These are phyloP conservation scores for Rubia peregrina DNA, from an alignment of 305 asterid species.

Conservation along the genomic window DNA sequence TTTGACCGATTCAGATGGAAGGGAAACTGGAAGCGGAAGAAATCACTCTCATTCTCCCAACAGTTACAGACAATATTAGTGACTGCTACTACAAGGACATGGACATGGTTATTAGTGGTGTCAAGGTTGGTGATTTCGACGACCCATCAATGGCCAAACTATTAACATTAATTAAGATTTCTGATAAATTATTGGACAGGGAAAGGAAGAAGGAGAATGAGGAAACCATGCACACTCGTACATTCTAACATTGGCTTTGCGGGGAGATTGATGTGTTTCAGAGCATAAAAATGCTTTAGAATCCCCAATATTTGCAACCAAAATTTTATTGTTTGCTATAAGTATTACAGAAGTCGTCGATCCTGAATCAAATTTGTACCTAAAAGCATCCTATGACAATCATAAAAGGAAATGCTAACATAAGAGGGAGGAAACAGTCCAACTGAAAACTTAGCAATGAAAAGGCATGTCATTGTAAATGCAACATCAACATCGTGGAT, in stretches of 20 bases:
- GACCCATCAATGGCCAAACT: too few species aligned
- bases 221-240: neutral
- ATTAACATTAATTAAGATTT: neutral
- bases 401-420: slow-evolving; percentile 24
- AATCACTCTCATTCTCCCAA: too few species aligned
- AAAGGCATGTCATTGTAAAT: slow-evolving; percentile 50
- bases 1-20: too few species aligned
- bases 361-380: slow-evolving; percentile 67
- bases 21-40: too few species aligned
- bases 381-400: slow-evolving; percentile 63
- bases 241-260: slow-evolving; percentile 67
- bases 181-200: slow-evolving; percentile 6
- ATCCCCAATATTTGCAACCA: slow-evolving; percentile 93
- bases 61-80: too few species aligned
- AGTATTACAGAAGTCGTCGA: slow-evolving; percentile 85
- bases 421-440: slow-evolving; percentile 22
- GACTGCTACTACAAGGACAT: too few species aligned
- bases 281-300: slow-evolving; percentile 96
- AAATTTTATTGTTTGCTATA: slow-evolving; percentile 65
- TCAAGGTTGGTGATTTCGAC: too few species aligned
- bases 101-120: too few species aligned
- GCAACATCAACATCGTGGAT: slow-evolving; percentile 72
- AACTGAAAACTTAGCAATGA: slow-evolving; percentile 10
- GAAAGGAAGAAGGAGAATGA: neutral
- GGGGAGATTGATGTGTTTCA: slow-evolving; percentile 67